Conservation (phyloP, 148 eudicot genomes). For the Talinum fruticosum region DNA sequence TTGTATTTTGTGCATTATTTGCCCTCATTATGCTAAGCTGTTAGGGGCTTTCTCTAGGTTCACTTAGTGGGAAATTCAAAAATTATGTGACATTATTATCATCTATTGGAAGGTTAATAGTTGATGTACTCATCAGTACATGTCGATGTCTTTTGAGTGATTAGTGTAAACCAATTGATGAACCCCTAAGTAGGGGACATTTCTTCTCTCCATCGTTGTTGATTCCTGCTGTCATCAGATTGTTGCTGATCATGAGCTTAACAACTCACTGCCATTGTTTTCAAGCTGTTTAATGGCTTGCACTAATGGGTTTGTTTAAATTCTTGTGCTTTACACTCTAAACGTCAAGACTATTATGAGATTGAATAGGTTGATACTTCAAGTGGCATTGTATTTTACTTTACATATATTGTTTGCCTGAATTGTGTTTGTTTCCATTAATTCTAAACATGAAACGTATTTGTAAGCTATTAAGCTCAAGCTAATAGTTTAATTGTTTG, state of each 20-base stretch:
- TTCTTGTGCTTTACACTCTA: background rate
- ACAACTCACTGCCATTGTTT: background rate
- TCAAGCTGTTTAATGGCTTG: background rate
- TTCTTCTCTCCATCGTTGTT: background rate
- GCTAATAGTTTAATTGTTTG: background rate
- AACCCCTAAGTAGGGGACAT: background rate
- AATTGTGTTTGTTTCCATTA: background rate
- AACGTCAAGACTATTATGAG: background rate
- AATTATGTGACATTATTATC: no score
- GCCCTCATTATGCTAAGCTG: background rate
- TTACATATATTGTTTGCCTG: background rate
- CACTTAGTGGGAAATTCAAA: background rate
- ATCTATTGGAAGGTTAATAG: no score
- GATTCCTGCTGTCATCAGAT: background rate
- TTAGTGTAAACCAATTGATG: background rate
- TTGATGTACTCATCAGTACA: no score
- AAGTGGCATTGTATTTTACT: no score
- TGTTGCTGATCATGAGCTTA: background rate
- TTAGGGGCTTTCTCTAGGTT: background rate
- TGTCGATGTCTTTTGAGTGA: no score
- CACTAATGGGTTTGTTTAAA: background rate
- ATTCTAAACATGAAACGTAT: background rate
- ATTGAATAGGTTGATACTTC: background rate
- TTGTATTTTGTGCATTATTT: background rate
- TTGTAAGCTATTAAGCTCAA: background rate